Percentiles rank a stretch among this genome's conserved stretches.
These are phyloP conservation scores for Rubia peregrina DNA, from an alignment of 305 asterid species.

Conservation along the genomic window DNA sequence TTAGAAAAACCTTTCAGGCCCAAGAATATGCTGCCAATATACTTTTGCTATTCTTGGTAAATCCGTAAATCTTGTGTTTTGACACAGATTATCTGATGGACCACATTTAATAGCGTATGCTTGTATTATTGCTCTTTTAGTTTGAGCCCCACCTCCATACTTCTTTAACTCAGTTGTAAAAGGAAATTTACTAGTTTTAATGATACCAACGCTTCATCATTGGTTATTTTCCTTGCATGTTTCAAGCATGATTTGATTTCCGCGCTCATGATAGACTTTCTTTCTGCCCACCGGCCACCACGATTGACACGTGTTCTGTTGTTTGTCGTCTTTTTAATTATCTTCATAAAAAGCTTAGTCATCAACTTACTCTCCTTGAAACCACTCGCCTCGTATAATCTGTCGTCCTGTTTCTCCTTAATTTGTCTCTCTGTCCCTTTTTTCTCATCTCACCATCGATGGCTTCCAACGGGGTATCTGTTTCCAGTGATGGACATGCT, in stretches of 20 bases:
- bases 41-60: background rate
- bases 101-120: background rate
- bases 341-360: background rate
- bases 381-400: background rate
- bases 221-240: background rate
- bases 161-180: background rate
- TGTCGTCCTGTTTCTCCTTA: background rate
- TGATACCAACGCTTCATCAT: background rate
- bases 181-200: background rate
- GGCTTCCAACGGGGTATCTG: constrained; percentile 36
- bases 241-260: background rate
- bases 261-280: background rate
- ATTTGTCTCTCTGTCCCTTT: background rate
- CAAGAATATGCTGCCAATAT: background rate
- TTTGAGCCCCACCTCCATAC: background rate
- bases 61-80: background rate
- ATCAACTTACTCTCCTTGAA: background rate
- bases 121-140: background rate
- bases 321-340: background rate
- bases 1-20: background rate
- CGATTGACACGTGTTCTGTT: background rate
- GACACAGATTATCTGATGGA: background rate
- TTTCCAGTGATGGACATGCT: constrained; percentile 50
- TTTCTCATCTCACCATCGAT: constrained; percentile 2
- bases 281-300: background rate